A percentile compares a stretch with the other conserved stretches of the same genome.
Conservation (phyloP, 805 yeast genomes). For the Kurtzmaniella fragi region DNA sequence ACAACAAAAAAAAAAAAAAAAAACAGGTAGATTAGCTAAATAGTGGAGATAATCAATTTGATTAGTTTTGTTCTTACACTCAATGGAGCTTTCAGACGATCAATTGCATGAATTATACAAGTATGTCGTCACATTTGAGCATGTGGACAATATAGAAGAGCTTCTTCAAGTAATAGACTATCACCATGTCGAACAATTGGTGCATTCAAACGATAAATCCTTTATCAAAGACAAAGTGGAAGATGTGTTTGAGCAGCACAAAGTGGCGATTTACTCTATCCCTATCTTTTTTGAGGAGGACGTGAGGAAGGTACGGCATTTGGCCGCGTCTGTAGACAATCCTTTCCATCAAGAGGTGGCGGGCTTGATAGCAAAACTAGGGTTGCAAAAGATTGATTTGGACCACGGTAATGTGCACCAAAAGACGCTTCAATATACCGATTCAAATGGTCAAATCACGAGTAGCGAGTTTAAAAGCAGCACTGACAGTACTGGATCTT, state of each 20-base stretch:
- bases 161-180: slow-evolving; percentile 16
- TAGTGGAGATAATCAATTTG: too few relatives aligned
- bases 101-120: not conserved
- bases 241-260: slow-evolving; percentile 14
- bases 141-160: slow-evolving; percentile 5
- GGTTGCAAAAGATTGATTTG: slow-evolving; percentile 5
- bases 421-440: not conserved
- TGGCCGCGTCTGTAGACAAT: slow-evolving; percentile 4
- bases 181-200: slow-evolving; percentile 8
- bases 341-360: slow-evolving; percentile 9
- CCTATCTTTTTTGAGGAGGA: slow-evolving; percentile 5
- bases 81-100: not conserved
- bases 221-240: slow-evolving; percentile 16
- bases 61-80: not conserved
- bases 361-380: slow-evolving; percentile 6
- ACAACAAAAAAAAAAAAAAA: not conserved
- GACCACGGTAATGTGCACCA: not conserved
- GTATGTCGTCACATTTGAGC: slow-evolving; percentile 1
- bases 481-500: too few relatives aligned
- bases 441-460: too few relatives aligned
- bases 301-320: slow-evolving; percentile 2
- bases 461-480: too few relatives aligned
- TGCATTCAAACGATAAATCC: slow-evolving; percentile 12
- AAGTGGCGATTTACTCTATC: not conserved
- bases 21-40: too few relatives aligned